These are phyloP conservation scores for Solanum paucissectum DNA, from an alignment of 257 asterid species.

Conservation along the genomic window DNA sequence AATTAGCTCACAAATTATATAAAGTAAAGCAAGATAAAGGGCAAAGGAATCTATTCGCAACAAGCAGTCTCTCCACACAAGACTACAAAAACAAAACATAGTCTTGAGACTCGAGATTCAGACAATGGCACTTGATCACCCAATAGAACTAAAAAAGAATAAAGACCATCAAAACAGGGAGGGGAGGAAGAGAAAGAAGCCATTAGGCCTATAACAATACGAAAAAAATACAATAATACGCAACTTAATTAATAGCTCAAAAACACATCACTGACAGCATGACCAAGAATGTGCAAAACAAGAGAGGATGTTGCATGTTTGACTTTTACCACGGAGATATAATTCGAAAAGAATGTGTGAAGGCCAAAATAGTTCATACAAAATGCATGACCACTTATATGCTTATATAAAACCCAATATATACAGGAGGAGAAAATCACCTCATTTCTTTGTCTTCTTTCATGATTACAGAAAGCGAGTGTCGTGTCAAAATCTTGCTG, in stretches of 20 bases:
- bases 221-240: not conserved
- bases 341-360: not conserved
- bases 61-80: not conserved
- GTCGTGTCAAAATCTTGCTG: constrained; percentile 90
- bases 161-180: not conserved
- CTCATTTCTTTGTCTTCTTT: constrained; percentile 82
- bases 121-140: not conserved
- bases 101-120: not conserved
- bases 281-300: not conserved
- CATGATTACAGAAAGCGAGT: constrained; percentile 78
- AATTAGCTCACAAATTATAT: not conserved
- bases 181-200: not conserved
- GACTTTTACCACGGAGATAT: not conserved
- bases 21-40: not conserved
- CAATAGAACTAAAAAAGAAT: not conserved
- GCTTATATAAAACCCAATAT: not conserved
- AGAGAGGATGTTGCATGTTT: not conserved
- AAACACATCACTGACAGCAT: not conserved
- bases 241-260: not conserved
- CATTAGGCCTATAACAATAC: not conserved
- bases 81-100: not conserved
- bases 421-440: constrained; percentile 20
- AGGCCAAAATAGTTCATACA: not conserved
- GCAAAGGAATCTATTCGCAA: not conserved
- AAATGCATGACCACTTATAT: not conserved